These are phyloP conservation scores for Porcisia hertigi DNA, from an alignment of 208 protist species.

Conservation along the genomic window DNA sequence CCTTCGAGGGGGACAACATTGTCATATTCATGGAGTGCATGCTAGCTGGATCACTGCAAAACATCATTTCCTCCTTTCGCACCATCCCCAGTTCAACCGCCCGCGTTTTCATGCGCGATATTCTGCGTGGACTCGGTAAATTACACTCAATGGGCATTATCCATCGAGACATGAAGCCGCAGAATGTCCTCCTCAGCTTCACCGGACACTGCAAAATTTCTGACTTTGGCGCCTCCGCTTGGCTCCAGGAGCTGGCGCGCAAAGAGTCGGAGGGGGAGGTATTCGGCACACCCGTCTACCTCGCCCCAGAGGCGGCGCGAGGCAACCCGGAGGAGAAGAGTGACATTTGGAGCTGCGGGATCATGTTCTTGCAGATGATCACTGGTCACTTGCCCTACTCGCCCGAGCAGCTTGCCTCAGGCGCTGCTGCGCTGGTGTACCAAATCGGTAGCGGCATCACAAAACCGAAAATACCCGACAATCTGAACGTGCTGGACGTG, in stretches of 20 bases:
- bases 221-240: slow-evolving; percentile 89
- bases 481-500: slow-evolving; percentile 60
- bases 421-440: slow-evolving; percentile 66
- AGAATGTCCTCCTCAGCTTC: slow-evolving; percentile 89
- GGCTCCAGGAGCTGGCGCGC: slow-evolving; percentile 67
- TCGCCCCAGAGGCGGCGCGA: slow-evolving; percentile 83
- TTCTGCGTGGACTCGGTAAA: slow-evolving; percentile 80
- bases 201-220: slow-evolving; percentile 89
- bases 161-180: slow-evolving; percentile 92
- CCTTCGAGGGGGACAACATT: slow-evolving; percentile 66
- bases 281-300: slow-evolving; percentile 85
- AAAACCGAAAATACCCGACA: slow-evolving; percentile 56
- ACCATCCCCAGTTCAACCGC: slow-evolving; percentile 70
- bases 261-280: slow-evolving; percentile 59
- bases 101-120: slow-evolving; percentile 79
- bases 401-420: slow-evolving; percentile 44
- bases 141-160: slow-evolving; percentile 84
- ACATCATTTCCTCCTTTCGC: slow-evolving; percentile 73
- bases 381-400: slow-evolving; percentile 82
- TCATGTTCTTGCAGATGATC: slow-evolving; percentile 88
- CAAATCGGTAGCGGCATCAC: slow-evolving; percentile 75
- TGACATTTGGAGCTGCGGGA: slow-evolving; percentile 89
- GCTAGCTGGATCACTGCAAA: slow-evolving; percentile 82
- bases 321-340: slow-evolving; percentile 70
- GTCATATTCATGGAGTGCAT: slow-evolving; percentile 93